Evolutionary conservation across 2,329 filamentous ascomycete species (phyloP).

Genomic region (Sodiomyces alkalinus): DNA sequence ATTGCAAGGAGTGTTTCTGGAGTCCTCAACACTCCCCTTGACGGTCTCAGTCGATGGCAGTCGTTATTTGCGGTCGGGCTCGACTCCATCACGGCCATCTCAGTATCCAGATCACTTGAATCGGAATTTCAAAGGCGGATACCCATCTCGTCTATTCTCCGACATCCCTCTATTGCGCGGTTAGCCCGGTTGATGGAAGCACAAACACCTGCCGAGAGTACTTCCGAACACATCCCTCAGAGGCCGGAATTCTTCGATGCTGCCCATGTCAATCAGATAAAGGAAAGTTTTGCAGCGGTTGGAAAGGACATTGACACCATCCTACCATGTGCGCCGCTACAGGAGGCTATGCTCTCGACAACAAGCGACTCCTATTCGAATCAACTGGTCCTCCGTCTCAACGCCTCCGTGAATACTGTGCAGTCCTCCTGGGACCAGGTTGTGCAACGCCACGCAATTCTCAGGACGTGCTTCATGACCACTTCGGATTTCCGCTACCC

Average conservation of each 20-base stretch:
- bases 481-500: constrained; percentile 46
- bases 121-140: constrained; percentile 28
- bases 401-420: constrained; percentile 32
- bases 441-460: constrained; percentile 53
- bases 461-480: constrained; percentile 60
- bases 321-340: constrained; percentile 71
- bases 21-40: constrained; percentile 26
- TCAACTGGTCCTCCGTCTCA: constrained; percentile 48
- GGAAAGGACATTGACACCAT: constrained; percentile 33
- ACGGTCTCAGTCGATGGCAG: constrained; percentile 43
- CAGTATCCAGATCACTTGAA: constrained; percentile 44
- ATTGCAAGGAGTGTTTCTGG: constrained; percentile 41
- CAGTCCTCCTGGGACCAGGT: constrained; percentile 46
- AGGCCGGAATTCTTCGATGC: not conserved
- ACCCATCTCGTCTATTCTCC: constrained; percentile 55
- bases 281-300: constrained; percentile 12
- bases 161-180: constrained; percentile 47
- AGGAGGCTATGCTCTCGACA: constrained; percentile 72
- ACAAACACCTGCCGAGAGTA: too few species aligned
- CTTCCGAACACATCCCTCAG: too few species aligned
- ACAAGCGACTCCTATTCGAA: constrained; percentile 52
- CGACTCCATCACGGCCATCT: constrained; percentile 72
- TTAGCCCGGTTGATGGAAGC: constrained; percentile 25
- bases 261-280: not conserved
- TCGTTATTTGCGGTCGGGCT: constrained; percentile 68